Evolutionary conservation across 306 rosid species (phyloP), one percentile per base, ranked within the genome.

Genomic region (Trifolium fragiferum): DNA sequence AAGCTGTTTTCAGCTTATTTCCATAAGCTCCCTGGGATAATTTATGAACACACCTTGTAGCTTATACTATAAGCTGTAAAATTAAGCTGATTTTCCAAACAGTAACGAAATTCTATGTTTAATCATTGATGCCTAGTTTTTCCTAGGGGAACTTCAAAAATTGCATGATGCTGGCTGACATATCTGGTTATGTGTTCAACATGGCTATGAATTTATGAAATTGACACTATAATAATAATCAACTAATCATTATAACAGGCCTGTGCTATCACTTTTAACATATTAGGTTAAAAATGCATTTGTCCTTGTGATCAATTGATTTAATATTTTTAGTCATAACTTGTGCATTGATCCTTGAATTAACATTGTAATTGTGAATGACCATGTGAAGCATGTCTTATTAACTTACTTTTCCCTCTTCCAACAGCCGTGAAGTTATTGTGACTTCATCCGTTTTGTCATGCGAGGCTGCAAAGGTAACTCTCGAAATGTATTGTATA

Each of bases 401-500:
- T 64, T 84, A 76, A 78, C 82, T 59, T 54, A 33, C 46, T 74
- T 57, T 7, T 33, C 50, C 53, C 62, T 21, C 21, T 75, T 18
- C 67, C 75, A 70, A 65, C 93, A 94, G 99, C 12, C 85, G 78
- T 63, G 97, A 94, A 76, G 99, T 92, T 81, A 94, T 94, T 67
- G 98, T 94, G 57, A 94, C 99, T 57, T 92, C 99, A 27, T 92
- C 92, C 8, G 99, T 94, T 74, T 89, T 94, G 71, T 72, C 84
- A 37, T 94, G 99, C 46, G 99, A 94, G 88, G 21, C 87, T 46
- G 92, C 87, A 62, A 94, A 94, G 98, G 97, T 92, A 89, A 78
- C 35, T 44, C 58, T 58, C 27, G 19, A 37, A 78, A 61, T 50
- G 10, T 57, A 51, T 33, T 21, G 5, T 7, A 21, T 69, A 69